Conservation (phyloP, 2,329 filamentous ascomycete species). For the Basipetospora chlamydospora region DNA sequence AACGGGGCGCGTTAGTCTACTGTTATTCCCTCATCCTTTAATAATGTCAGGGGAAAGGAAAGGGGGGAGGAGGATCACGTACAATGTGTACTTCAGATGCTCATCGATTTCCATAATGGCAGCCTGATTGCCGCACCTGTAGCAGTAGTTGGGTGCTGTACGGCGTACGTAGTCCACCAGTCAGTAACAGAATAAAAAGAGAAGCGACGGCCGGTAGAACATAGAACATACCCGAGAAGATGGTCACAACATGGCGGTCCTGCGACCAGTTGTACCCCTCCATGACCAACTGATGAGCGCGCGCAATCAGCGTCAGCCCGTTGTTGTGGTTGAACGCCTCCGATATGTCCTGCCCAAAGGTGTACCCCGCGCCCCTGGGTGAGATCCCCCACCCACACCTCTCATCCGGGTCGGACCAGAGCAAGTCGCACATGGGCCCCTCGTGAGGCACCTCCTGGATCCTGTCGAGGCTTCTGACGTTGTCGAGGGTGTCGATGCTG, state of each 20-base stretch:
- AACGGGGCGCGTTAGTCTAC: too few species aligned
- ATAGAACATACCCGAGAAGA: conserved; percentile 14
- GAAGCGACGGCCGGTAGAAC: conserved; percentile 54
- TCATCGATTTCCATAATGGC: conserved; percentile 88
- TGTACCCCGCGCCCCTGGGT: conserved; percentile 89
- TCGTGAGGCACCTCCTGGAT: conserved; percentile 98
- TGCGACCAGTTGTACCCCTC: conserved; percentile 65
- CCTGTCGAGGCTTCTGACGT: conserved; percentile 96
- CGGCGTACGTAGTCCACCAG: too few species aligned
- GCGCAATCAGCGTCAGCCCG: conserved; percentile 84
- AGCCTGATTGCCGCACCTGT: conserved; percentile 89
- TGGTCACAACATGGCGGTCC: too few species aligned
- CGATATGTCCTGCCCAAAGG: conserved; percentile 94
- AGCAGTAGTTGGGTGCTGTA: conserved; percentile 91
- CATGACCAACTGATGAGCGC: conserved; percentile 96
- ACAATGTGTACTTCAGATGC: conserved; percentile 79
- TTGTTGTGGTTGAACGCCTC: conserved; percentile 97
- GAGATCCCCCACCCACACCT: conserved; percentile 93
- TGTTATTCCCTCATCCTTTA: too few species aligned
- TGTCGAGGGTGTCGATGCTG: conserved; percentile 92
- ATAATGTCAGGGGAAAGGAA: too few species aligned
- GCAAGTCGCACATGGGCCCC: conserved; percentile 92
- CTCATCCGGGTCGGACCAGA: conserved; percentile 97
- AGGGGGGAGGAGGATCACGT: too few species aligned
- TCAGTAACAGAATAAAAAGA: conserved; percentile 92